Conservation (phyloP, 495 filamentous ascomycete species). For the Aspergillus haitiensis region DNA sequence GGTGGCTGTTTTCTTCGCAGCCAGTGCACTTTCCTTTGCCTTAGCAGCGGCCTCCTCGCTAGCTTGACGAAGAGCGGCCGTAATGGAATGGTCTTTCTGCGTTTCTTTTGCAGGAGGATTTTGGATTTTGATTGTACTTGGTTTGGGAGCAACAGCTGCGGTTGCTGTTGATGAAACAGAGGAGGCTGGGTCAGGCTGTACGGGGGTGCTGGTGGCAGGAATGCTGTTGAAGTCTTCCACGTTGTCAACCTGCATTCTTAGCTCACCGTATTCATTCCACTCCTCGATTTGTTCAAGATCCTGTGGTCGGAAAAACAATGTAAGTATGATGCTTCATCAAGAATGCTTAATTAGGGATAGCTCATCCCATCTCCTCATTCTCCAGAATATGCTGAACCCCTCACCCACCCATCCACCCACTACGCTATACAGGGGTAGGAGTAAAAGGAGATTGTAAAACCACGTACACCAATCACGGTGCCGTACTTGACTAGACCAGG, state of each 20-base stretch:
- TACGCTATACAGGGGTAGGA: conserved; percentile 1
- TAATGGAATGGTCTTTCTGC: conserved; percentile 39
- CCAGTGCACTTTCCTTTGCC: conserved; percentile 33
- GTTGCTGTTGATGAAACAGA: conserved; percentile 40
- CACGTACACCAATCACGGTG: conserved; percentile 77
- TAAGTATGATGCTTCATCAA: neutral
- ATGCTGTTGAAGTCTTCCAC: conserved; percentile 40
- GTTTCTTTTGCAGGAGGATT: conserved; percentile 39
- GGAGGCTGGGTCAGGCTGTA: conserved; percentile 29
- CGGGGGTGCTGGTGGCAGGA: conserved; percentile 48
- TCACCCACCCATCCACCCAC: no score
- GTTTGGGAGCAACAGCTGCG: conserved; percentile 35
- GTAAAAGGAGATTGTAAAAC: conserved; percentile 3
- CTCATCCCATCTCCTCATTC: neutral
- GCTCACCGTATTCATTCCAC: conserved; percentile 98
- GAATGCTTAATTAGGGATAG: neutral
- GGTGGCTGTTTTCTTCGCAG: conserved; percentile 13
- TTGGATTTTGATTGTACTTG: conserved; percentile 47
- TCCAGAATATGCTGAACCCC: neutral
- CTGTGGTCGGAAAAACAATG: conserved; percentile 40
- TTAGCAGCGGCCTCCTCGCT: conserved; percentile 71
- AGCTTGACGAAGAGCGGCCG: conserved; percentile 61
- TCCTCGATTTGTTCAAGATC: conserved; percentile 94
- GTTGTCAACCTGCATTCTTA: conserved; percentile 74
- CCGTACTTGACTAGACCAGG: conserved; percentile 89